phyloP scores from a whole-genome alignment of 345 rosid genomes.

The Nasturtium officinale region DNA sequence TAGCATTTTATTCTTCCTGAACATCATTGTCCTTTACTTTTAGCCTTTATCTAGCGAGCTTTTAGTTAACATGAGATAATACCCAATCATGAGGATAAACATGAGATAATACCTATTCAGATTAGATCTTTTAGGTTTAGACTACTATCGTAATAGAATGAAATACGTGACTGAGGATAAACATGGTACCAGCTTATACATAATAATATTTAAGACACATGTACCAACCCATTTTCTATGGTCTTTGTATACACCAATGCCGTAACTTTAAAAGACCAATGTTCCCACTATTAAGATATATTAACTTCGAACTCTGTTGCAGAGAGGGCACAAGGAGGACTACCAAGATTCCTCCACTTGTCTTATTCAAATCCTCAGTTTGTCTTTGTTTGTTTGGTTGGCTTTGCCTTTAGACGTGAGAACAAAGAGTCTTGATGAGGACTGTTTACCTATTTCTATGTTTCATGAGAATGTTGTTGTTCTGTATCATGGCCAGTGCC shows the following conservation, averaged over 20 bases:
- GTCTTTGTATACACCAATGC: constrained; percentile 13
- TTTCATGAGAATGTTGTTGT: constrained; percentile 40
- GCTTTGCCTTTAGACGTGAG: background rate
- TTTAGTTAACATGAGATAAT: no score
- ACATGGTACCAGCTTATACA: constrained; percentile 3
- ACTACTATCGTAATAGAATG: background rate
- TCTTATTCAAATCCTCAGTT: constrained; percentile 22
- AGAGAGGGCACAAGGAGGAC: background rate
- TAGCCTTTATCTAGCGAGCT: constrained; percentile 8
- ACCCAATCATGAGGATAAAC: no score
- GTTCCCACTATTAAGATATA: background rate
- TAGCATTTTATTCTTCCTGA: constrained; percentile 21
- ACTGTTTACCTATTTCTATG: constrained; percentile 35
- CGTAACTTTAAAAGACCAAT: background rate
- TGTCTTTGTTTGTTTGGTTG: constrained; percentile 6
- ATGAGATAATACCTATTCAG: no score
- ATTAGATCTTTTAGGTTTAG: no score
- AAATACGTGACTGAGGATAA: background rate
- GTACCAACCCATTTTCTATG: background rate
- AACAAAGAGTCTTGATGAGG: constrained; percentile 5
- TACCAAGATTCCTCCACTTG: background rate
- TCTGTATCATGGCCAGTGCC: constrained; percentile 38
- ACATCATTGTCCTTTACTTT: background rate
- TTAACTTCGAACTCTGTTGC: constrained; percentile 11
- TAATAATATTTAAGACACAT: background rate